Base-by-base conservation (phyloP, 2,329 filamentous ascomycete species). In the Colletotrichum sp. region DNA sequence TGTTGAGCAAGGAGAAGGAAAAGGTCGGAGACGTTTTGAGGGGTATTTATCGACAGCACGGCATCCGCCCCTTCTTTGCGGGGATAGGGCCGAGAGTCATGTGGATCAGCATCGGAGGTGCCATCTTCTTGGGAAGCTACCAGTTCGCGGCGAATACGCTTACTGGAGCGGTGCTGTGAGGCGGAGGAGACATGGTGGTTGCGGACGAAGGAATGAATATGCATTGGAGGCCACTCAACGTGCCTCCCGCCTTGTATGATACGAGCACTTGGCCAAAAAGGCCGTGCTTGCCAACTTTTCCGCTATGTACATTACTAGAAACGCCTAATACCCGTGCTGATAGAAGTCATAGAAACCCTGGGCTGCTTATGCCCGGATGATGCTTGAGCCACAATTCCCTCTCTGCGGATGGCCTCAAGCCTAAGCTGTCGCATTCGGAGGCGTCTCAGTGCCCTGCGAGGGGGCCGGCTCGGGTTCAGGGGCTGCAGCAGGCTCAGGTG, bases 31-130 rank as follows among this genome's bases (percentile, higher is more conserved):
- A 85, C 6, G 88, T 98, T 77, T 87, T 96, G 78, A 87, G 87
- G 69, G 86, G 89, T 24, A 94, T 98, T 74, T 87, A 93, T 81
- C 86, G 85, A 65, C 90, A 93, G 71, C 90, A 92, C 77, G 94
- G 95, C 2, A 83, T 91, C 7, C 86, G 89, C 77, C 93, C 93
- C 0, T 95, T 96, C 84, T 95, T 96, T 80, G 91, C 93, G 3
- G 95, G 94, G 2, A 90, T 93, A 62, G 96, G 94, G 18, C 97
- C 97, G 3, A 89, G 97, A 69, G 93, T 98, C 12, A 94, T 95
- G 77, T 99, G 97, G 96, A 99, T 99, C 83, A 97, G 95, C 79
- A 94, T 95, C 72, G 97, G 97, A 5, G 97, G 97, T 2, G 95
- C 96, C 13, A 95, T 99, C 39, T 99, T 99, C 87, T 85, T 99